phyloP scores from a whole-genome alignment of 192 early-diverging fungal genomes.

The Gonapodya prolifera region DNA sequence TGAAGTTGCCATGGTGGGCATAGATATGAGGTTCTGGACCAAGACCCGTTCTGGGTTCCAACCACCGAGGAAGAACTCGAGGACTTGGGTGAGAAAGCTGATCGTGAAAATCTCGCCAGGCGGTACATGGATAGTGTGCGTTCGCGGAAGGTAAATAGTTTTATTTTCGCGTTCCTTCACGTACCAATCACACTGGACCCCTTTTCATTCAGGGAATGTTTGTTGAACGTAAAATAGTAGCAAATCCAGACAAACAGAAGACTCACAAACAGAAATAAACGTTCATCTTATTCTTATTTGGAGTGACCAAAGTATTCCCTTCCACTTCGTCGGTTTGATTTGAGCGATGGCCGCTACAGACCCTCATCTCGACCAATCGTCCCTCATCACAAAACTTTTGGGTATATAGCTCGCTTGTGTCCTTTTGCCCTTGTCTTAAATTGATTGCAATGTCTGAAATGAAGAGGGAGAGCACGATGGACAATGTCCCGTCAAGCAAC shows the following conservation, averaged over 20 bases:
- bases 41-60: conserved; percentile 98
- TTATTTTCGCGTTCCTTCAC: neutral
- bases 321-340: neutral
- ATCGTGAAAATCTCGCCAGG: conserved; percentile 87
- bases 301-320: neutral
- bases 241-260: conserved; percentile 72
- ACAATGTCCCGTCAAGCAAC: neutral
- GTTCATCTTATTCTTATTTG: neutral
- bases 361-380: neutral
- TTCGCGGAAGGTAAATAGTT: conserved; percentile 57
- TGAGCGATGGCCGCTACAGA: neutral
- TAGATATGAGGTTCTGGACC: conserved; percentile 77
- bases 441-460: neutral
- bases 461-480: neutral
- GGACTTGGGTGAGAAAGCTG: conserved; percentile 95
- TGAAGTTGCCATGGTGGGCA: neutral
- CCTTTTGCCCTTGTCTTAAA: neutral
- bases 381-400: neutral
- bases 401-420: too few species aligned
- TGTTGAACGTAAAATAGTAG: conserved; percentile 78
- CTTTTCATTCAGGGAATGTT: conserved; percentile 52
- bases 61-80: conserved; percentile 95
- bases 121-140: conserved; percentile 94
- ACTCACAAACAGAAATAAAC: conserved; percentile 60
- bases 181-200: neutral